These are phyloP conservation scores for Arachnopeziza araneosa DNA, from an alignment of 2,329 filamentous ascomycete species.

Conservation along the genomic window DNA sequence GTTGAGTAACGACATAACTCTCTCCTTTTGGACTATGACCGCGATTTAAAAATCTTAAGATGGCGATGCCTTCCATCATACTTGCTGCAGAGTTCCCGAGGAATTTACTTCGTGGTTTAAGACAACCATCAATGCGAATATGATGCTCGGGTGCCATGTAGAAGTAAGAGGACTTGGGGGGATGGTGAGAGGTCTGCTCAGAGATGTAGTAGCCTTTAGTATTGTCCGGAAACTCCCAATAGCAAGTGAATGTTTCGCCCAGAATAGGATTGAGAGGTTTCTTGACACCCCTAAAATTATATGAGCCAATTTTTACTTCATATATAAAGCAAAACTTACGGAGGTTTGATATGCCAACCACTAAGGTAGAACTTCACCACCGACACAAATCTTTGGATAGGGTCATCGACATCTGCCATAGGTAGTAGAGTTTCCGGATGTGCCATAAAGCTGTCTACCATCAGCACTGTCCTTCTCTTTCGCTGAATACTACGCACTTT, in stretches of 20 bases:
- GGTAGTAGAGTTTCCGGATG: slow-evolving; percentile 92
- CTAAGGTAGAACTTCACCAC: slow-evolving; percentile 98
- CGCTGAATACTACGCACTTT: slow-evolving; percentile 57
- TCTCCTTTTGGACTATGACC: slow-evolving; percentile 66
- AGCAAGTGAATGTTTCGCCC: slow-evolving; percentile 90
- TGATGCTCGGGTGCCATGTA: slow-evolving; percentile 93
- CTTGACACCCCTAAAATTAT: slow-evolving; percentile 72
- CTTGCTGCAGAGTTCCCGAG: slow-evolving; percentile 95
- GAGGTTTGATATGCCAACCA: slow-evolving; percentile 97
- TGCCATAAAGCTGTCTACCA: slow-evolving; percentile 80
- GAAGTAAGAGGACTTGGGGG: slow-evolving; percentile 98
- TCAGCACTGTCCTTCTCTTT: slow-evolving; percentile 4
- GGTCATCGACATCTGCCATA: slow-evolving; percentile 83
- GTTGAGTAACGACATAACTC: slow-evolving; percentile 90
- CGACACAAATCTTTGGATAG: slow-evolving; percentile 81
- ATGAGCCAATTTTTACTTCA: not conserved
- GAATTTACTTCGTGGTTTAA: slow-evolving; percentile 93
- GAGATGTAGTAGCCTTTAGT: slow-evolving; percentile 92
- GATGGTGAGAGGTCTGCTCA: slow-evolving; percentile 97
- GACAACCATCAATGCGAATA: slow-evolving; percentile 89
- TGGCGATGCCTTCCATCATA: slow-evolving; percentile 95
- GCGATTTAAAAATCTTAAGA: slow-evolving; percentile 75
- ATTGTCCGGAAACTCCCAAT: slow-evolving; percentile 84
- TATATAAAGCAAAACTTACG: slow-evolving; percentile 52
- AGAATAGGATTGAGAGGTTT: slow-evolving; percentile 96